Evolutionary conservation across 129 eudicot species (phyloP), one percentile per base, ranked within the genome.

Genomic region (Scalesia atractyloides): DNA sequence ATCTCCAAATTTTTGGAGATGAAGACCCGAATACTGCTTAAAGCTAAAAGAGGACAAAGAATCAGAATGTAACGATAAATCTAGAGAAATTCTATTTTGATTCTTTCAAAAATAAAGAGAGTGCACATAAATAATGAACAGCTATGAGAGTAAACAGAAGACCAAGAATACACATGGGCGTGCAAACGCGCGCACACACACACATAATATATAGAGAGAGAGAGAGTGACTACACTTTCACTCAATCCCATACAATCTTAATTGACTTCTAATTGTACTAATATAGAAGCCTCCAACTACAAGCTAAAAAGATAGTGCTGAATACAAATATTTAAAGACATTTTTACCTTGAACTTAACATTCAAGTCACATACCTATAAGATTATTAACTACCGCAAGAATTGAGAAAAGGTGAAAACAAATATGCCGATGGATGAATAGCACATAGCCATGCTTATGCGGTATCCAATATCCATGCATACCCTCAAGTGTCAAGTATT

Each of bases 401-500:
- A n/a, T 30, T 54, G 18, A 16, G n/a, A 1, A n/a, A 26, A 50
- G 10, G 22, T 5, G 9, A 69, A 50, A 6, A 50, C 12, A 34
- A 3, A 68, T 14, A 67, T 20, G 72, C 3, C 44, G 18, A 49
- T 19, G 18, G 14, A n/a, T 22, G 15, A 4, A 72, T 57, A 60
- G 67, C 17, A 24, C 18, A 60, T 46, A 58, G 12, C 77, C 50
- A 48, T 63, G 44, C 63, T 60, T 49, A 49, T 54, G 52, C 1
- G 22, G 51, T 47, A 61, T 62, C 47, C 53, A 66, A 24, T 37
- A 37, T 37, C 44, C 44, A 37, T 58, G 39, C 56, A 76, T 13
- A 43, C 63, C 19, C 70, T 73, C 51, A 73, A 73, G 41, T 36
- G 36, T 57, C 30, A 51, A 2, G 63, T 12, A 57, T 22, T 57